Conservation (phyloP, 345 rosid species). For the Carallia pectinifolia region DNA sequence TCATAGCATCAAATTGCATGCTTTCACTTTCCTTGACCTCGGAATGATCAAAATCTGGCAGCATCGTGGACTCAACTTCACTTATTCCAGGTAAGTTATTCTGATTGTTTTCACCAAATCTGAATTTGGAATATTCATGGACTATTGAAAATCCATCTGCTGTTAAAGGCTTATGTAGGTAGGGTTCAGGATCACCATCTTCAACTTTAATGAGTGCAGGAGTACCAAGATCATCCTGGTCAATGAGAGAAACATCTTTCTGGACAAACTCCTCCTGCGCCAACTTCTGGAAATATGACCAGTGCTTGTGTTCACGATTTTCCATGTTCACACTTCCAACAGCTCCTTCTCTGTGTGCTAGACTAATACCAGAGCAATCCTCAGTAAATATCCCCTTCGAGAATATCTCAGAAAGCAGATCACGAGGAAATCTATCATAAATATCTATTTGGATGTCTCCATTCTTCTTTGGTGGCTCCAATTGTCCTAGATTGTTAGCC, state of each 20-base stretch:
- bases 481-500: slow-evolving; percentile 18
- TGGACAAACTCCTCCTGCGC: slow-evolving; percentile 62
- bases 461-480: slow-evolving; percentile 39
- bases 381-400: slow-evolving; percentile 55
- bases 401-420: slow-evolving; percentile 75
- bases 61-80: slow-evolving; percentile 29
- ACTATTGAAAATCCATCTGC: slow-evolving; percentile 38
- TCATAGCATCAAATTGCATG: slow-evolving; percentile 60
- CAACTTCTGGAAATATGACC: slow-evolving; percentile 88
- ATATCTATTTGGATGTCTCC: slow-evolving; percentile 81
- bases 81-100: slow-evolving; percentile 30
- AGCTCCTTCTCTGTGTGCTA: slow-evolving; percentile 53
- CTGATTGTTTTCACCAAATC: slow-evolving; percentile 42
- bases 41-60: slow-evolving; percentile 30
- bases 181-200: slow-evolving; percentile 34
- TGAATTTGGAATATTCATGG: slow-evolving; percentile 38
- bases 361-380: slow-evolving; percentile 39
- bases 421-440: slow-evolving; percentile 79
- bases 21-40: slow-evolving; percentile 51
- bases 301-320: slow-evolving; percentile 69
- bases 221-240: slow-evolving; percentile 45
- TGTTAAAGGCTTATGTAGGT: slow-evolving; percentile 38
- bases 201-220: slow-evolving; percentile 29
- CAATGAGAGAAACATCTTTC: slow-evolving; percentile 56
- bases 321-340: slow-evolving; percentile 67